Evolutionary conservation across 345 rosid species (phyloP), one percentile per base, ranked within the genome.

Genomic region (Euphorbia lathyris): DNA sequence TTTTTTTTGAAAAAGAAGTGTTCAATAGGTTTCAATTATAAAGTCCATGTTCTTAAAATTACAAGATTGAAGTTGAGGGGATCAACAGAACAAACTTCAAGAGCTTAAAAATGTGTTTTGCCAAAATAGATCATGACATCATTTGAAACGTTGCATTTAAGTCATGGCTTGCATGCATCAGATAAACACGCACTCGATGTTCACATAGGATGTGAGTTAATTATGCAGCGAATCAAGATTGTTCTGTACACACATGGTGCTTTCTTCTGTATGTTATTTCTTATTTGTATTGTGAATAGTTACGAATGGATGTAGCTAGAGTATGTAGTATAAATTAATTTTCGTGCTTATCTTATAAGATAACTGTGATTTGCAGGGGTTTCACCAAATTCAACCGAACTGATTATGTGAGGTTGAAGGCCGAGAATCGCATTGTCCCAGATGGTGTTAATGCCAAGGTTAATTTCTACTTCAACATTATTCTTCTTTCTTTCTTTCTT

Each of bases 371-470:
- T 32, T 72, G 3, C 83, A 89, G 94, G 94, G 91, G 91, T 0
- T 89, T 89, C 60, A 89, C 94, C 0, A 89, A 89, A 82, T 79
- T 82, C 69, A 87, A 63, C 81, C 79, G 94, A 0, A 79, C 75
- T 40, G 94, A 89, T 74, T 89, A 83, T 57, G 63, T 83, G 25
- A 85, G 60, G 73, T 58, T 75, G 77, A 88, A 88, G 82, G 70
- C 81, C n/a, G 91, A 85, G 85, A 84, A 84, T 53, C 77, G 85
- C 30, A 84, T 89, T 14, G 0, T 82, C 12, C 71, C 94, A 0
- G 94, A 89, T 81, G 94, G 94, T 72, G 91, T 89, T 23, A 87
- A 87, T 40, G 94, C 90, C 13, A 89, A 89, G 94, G 91, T 89
- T 25, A 60, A 79, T 70, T 11, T 23, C 68, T 29, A 0, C 38